These are phyloP conservation scores for Starmerella cellae DNA, from an alignment of 805 yeast species.

Conservation along the genomic window DNA sequence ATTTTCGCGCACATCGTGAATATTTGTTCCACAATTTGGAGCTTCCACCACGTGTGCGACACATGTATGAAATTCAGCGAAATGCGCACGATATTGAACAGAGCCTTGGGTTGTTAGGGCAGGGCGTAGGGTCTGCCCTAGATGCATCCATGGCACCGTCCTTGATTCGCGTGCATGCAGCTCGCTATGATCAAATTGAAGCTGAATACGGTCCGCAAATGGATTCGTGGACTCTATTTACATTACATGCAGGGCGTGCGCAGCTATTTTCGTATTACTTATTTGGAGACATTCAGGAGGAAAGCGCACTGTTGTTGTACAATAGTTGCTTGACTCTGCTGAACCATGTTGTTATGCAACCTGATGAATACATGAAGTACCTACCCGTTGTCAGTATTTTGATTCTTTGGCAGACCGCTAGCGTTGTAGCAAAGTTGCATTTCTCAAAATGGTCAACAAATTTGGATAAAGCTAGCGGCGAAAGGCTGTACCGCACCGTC, in stretches of 20 bases:
- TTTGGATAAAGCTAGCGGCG: constrained; percentile 60
- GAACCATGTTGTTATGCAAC: constrained; percentile 51
- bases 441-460: constrained; percentile 60
- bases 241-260: constrained; percentile 60
- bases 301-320: constrained; percentile 55
- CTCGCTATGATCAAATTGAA: constrained; percentile 68
- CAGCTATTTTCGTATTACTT: constrained; percentile 74
- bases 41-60: constrained; percentile 49
- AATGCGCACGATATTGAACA: constrained; percentile 71
- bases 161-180: constrained; percentile 51
- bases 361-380: constrained; percentile 51
- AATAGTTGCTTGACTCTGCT: constrained; percentile 65
- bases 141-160: constrained; percentile 62
- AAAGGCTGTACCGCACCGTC: constrained; percentile 33
- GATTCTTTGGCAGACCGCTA: constrained; percentile 84
- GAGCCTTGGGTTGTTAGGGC: constrained; percentile 15
- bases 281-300: constrained; percentile 37
- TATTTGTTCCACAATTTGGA: constrained; percentile 25
- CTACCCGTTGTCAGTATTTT: constrained; percentile 67
- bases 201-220: constrained; percentile 34
- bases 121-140: constrained; percentile 33
- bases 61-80: constrained; percentile 69
- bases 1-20: constrained; percentile 46
- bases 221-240: constrained; percentile 59
- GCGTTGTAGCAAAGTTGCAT: constrained; percentile 62